phyloP scores from a whole-genome alignment of 2,329 filamentous ascomycete species.

The Dothideomycetes sp. region DNA sequence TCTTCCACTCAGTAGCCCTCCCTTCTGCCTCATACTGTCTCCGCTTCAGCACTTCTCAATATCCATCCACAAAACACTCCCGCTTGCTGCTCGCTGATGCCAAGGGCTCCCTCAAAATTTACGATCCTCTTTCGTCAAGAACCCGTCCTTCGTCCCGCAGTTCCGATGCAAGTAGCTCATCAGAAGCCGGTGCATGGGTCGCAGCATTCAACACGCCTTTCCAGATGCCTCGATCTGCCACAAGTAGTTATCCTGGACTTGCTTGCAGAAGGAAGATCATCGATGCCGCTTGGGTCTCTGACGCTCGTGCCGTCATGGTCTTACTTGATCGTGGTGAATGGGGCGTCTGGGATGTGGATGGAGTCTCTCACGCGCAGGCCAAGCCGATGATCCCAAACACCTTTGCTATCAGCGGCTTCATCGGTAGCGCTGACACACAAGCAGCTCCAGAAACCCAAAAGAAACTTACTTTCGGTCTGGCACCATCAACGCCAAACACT shows the following conservation, averaged over 20 bases:
- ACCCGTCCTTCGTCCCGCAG: constrained; percentile 21
- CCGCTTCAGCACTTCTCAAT: constrained; percentile 45
- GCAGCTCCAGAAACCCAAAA: constrained; percentile 22
- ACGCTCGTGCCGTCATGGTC: constrained; percentile 37
- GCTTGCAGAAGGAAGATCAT: constrained; percentile 39
- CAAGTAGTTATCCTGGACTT: constrained; percentile 21
- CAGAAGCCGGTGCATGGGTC: constrained; percentile 21
- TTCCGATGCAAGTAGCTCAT: constrained; percentile 12
- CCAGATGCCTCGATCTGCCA: constrained; percentile 15
- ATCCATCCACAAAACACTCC: constrained; percentile 44
- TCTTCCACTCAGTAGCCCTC: constrained; percentile 40
- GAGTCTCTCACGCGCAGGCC: constrained; percentile 13
- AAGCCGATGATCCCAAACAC: constrained; percentile 20
- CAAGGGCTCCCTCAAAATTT: constrained; percentile 45
- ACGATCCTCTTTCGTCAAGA: constrained; percentile 36
- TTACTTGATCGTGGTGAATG: constrained; percentile 43
- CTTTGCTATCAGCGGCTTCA: constrained; percentile 24
- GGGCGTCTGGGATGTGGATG: constrained; percentile 42
- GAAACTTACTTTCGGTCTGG: constrained; percentile 30
- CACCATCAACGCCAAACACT: constrained; percentile 44
- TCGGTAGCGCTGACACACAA: constrained; percentile 19
- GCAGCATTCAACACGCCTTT: constrained; percentile 23
- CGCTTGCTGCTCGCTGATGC: constrained; percentile 46
- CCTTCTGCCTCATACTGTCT: constrained; percentile 42
- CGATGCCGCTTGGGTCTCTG: constrained; percentile 39